Evolutionary conservation across 2,329 filamentous ascomycete species (phyloP), one percentile per base, ranked within the genome.

Genomic region (Venturia pyrina): DNA sequence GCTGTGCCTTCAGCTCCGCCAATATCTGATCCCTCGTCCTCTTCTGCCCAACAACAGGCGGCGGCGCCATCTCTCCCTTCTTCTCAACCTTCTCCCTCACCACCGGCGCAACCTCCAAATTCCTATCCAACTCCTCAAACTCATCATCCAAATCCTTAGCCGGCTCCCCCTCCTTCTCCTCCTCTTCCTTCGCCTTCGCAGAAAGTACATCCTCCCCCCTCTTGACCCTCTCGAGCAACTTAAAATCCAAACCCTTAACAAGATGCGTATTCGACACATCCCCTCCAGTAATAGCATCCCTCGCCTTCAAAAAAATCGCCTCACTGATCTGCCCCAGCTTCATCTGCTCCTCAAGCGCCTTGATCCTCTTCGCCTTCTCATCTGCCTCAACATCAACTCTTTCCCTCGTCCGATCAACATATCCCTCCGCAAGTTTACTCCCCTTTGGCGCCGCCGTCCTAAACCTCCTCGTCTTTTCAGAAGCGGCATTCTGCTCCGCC

Each of bases 161-260:
- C 68, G 70, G 67, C 67, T 71, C 53, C 67, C 73, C 70, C 50
- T 70, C 70, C 24, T 72, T 71, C 32, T 70, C 69, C 1, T 70
- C 69, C 1, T 68, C 71, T 32, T 74, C 72, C 8, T 78, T 76
- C n/a, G 72, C 56, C 41, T 66, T 70, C 68, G 82, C 79, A 63
- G 8, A 64, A 28, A 78, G 67, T 5, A 81, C 79, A 73, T 81
- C 77, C 74, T 92, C 89, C 50, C 89, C 90, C 65, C 82, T 83
- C 67, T 83, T 83, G 67, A 89, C 82, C 69, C 87, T 82, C 74
- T 89, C 85, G 37, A 93, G 79, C 15, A 98, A 79, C 75, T 89
- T 89, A 74, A 91, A 89, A 76, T 99, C 95, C 62, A 99, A 78
- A 0, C 95, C 95, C 74, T 97, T 98, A 61, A 98, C 88, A 69